phyloP scores from a whole-genome alignment of 2,329 filamentous ascomycete genomes.

The Aphanoascus verrucosus region DNA sequence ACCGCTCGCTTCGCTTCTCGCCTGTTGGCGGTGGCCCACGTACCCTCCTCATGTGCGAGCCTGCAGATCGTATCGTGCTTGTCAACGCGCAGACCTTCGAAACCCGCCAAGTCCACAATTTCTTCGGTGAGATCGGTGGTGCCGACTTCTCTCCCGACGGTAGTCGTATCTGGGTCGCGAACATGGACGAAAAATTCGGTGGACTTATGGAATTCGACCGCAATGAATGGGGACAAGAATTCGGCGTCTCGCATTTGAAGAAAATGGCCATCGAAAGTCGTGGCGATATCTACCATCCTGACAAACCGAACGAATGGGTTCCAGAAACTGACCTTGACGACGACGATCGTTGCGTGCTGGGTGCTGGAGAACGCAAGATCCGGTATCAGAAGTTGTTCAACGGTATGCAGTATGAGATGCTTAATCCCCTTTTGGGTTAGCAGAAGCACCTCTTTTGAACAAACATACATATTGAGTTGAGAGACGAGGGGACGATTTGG shows the following conservation, averaged over 20 bases:
- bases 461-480: neutral
- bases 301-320: slow-evolving; percentile 32
- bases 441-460: neutral
- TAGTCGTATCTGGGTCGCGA: slow-evolving; percentile 34
- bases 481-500: slow-evolving; percentile 2
- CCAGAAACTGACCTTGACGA: slow-evolving; percentile 26
- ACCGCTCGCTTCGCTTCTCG: slow-evolving; percentile 36
- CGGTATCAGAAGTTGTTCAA: slow-evolving; percentile 28
- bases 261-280: slow-evolving; percentile 13
- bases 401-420: slow-evolving; percentile 8
- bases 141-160: slow-evolving; percentile 36
- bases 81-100: slow-evolving; percentile 36
- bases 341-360: slow-evolving; percentile 29
- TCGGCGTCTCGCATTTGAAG: slow-evolving; percentile 20
- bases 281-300: slow-evolving; percentile 20
- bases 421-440: slow-evolving; percentile 12
- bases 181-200: slow-evolving; percentile 35
- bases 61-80: slow-evolving; percentile 36
- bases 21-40: slow-evolving; percentile 36
- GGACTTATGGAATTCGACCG: slow-evolving; percentile 38
- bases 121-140: slow-evolving; percentile 38
- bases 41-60: slow-evolving; percentile 35
- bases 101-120: slow-evolving; percentile 35
- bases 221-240: slow-evolving; percentile 28
- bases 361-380: slow-evolving; percentile 26